Base-by-base conservation (phyloP, 495 filamentous ascomycete genomes). In the Physcia stellaris region DNA sequence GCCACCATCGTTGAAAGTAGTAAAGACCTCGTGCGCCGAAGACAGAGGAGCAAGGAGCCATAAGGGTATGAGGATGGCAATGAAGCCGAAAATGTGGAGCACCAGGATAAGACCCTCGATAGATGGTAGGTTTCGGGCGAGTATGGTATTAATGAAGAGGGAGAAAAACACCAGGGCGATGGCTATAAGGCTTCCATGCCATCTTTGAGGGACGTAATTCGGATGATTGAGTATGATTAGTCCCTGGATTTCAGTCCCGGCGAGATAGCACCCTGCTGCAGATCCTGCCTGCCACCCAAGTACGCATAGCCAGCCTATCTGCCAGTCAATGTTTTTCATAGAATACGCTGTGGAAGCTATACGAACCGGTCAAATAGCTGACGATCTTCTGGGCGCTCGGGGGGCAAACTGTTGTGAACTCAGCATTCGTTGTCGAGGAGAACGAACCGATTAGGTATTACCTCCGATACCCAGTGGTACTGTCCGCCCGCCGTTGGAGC, bases 41-140 rank as follows among this genome's bases (percentile, higher is more conserved):
- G 41, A 47, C 27, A 64, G 63, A 16, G 71, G 63, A 5, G 64
- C 59, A 32, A 69, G 53, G 16, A 60, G 61, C 9, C 59, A 57
- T 19, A 74, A 42, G 2, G 68, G 61, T 4, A 71, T 59, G 0
- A 74, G 39, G 13, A 74, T 59, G 6, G 52, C 68, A 26, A 74
- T 64, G 41, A 70, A 71, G 0, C 62, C 68, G 3, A 64, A 36
- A 2, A 74, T 44, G 29, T 74, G 67, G 12, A 71, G 39, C 11
- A 69, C 50, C 4, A 74, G 51, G 2, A 69, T 57, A 1, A 61
- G 34, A 6, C 53, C 54, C 32, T 74, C 66, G 24, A 68, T 56
- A n/a, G 49, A 43, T 11, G 66, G 59, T 10, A 73, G 53, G 2
- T 56, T 20, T 3, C 49, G 57, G 23, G 61, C 55, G 1, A 57